Conservation (phyloP, 352 stramenopile species). For the Sclerospora graminicola region DNA sequence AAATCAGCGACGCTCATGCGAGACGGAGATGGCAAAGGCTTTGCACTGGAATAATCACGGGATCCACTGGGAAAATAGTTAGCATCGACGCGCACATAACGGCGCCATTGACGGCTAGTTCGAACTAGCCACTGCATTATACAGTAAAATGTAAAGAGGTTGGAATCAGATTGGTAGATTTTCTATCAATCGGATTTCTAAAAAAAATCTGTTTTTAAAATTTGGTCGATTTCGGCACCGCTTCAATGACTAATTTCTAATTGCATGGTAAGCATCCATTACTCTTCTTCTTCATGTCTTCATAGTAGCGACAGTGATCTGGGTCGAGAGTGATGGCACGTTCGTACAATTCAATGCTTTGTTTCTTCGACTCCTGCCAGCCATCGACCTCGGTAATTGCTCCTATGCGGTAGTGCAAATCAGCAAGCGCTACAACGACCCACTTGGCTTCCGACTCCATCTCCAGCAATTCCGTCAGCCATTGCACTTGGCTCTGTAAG, state of each 20-base stretch:
- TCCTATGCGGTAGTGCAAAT: slow-evolving; percentile 31
- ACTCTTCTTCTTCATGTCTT: slow-evolving; percentile 33
- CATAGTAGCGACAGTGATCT: slow-evolving; percentile 53
- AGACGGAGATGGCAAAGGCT: slow-evolving; percentile 23
- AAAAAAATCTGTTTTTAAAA: no score
- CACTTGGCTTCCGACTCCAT: slow-evolving; percentile 74
- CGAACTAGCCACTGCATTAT: slow-evolving; percentile 8
- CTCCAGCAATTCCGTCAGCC: slow-evolving; percentile 71
- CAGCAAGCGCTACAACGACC: slow-evolving; percentile 54
- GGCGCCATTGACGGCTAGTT: slow-evolving; percentile 7
- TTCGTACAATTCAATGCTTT: slow-evolving; percentile 40
- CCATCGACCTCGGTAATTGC: slow-evolving; percentile 13
- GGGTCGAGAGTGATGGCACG: slow-evolving; percentile 36
- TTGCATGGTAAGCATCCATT: not conserved
- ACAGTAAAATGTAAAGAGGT: not conserved
- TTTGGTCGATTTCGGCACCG: no score
- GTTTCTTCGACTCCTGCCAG: slow-evolving; percentile 23
- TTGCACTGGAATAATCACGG: slow-evolving; percentile 10
- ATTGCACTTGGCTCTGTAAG: slow-evolving; percentile 60
- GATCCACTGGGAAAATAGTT: not conserved
- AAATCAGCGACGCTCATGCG: slow-evolving; percentile 58
- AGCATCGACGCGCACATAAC: slow-evolving; percentile 1
- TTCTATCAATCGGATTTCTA: no score
- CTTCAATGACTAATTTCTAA: no score
- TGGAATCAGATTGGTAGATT: not conserved